These are phyloP conservation scores for Oryza coarctata DNA, from an alignment of 176 grass and related monocot genomes.

Conservation along the genomic window DNA sequence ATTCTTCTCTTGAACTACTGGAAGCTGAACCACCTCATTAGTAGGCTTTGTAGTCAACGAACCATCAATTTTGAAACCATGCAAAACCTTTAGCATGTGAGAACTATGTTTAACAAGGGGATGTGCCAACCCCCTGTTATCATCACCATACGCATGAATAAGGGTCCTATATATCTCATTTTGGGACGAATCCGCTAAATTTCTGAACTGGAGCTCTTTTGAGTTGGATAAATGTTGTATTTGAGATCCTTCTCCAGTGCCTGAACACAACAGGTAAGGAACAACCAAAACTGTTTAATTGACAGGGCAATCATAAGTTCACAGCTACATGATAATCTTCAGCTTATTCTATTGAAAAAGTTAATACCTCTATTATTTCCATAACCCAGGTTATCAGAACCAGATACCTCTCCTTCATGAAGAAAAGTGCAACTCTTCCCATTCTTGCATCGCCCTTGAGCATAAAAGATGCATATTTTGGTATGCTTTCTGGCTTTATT, in stretches of 20 bases:
- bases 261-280: constrained; percentile 41
- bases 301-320: constrained; percentile 31
- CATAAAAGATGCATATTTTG: constrained; percentile 46
- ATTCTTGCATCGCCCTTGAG: constrained; percentile 52
- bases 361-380: constrained; percentile 40
- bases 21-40: constrained; percentile 31
- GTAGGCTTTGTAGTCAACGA: neutral
- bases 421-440: constrained; percentile 52
- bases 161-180: constrained; percentile 35
- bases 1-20: constrained; percentile 38
- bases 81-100: constrained; percentile 18
- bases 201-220: constrained; percentile 23
- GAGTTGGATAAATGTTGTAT: constrained; percentile 24
- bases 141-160: constrained; percentile 54
- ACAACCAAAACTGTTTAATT: constrained; percentile 34
- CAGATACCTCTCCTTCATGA: constrained; percentile 48
- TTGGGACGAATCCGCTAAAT: constrained; percentile 22
- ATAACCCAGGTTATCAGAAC: constrained; percentile 27
- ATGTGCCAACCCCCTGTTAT: constrained; percentile 23
- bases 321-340: constrained; percentile 18
- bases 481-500: constrained; percentile 25
- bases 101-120: constrained; percentile 15
- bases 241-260: constrained; percentile 39
- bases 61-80: constrained; percentile 36
- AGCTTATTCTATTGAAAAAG: constrained; percentile 23